These are phyloP conservation scores for Cenchrus fungigraminus DNA, from an alignment of 176 grass and related monocot genomes.

Conservation along the genomic window DNA sequence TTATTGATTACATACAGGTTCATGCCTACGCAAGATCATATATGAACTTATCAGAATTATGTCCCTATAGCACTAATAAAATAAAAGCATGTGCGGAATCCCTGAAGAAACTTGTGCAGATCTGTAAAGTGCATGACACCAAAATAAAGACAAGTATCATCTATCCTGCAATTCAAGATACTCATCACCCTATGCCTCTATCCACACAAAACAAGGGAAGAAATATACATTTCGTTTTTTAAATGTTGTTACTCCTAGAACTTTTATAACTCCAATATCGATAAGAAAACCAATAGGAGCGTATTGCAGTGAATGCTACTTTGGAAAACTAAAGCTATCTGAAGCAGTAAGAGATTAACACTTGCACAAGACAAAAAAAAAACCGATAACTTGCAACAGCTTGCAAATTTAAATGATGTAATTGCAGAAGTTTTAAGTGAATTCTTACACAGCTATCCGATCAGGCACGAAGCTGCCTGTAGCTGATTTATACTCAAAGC, in stretches of 20 bases:
- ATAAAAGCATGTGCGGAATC: background rate
- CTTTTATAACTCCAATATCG: background rate
- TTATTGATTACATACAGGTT: background rate
- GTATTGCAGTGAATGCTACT: background rate
- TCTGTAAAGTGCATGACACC: background rate
- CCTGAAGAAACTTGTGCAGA: background rate
- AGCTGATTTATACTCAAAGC: slow-evolving; percentile 89
- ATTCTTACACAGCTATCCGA: slow-evolving; percentile 88
- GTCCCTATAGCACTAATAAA: background rate
- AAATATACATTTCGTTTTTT: background rate
- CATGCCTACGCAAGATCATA: background rate
- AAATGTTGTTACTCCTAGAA: slow-evolving; percentile 2
- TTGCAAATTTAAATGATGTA: background rate
- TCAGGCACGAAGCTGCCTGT: slow-evolving; percentile 85
- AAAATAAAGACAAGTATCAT: slow-evolving; percentile 15
- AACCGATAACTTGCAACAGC: background rate
- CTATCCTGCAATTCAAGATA: background rate
- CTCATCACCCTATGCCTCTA: background rate
- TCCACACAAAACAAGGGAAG: background rate
- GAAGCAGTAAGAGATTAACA: background rate
- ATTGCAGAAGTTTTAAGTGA: slow-evolving; percentile 3
- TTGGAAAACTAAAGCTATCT: background rate
- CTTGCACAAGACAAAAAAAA: background rate
- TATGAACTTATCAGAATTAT: slow-evolving; percentile 11
- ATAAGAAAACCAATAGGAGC: background rate